phyloP scores from a whole-genome alignment of 768 basidiomycete genomes.

The Leccinum aurantiacum region DNA sequence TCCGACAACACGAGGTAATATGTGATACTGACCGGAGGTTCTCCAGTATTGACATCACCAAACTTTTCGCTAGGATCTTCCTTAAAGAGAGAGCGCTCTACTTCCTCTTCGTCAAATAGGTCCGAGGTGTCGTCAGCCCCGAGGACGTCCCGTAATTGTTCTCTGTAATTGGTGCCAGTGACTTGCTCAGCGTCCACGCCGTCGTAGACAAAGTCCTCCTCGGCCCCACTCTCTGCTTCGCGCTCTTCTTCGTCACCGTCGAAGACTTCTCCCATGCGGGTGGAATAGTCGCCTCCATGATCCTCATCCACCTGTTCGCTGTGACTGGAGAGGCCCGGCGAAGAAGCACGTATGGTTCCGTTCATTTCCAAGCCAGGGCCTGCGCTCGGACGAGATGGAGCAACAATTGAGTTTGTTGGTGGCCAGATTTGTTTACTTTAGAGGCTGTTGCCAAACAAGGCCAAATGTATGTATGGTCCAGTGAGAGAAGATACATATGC shows the following conservation, averaged over 20 bases:
- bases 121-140: slow-evolving; percentile 60
- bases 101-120: slow-evolving; percentile 45
- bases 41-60: slow-evolving; percentile 22
- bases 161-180: slow-evolving; percentile 54
- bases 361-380: slow-evolving; percentile 10
- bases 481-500: slow-evolving; percentile 11
- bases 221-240: slow-evolving; percentile 46
- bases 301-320: slow-evolving; percentile 25
- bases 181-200: slow-evolving; percentile 59
- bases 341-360: slow-evolving; percentile 5
- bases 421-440: slow-evolving; percentile 23
- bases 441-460: slow-evolving; percentile 30
- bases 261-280: slow-evolving; percentile 28
- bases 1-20: slow-evolving; percentile 19
- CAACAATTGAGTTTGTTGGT: too few relatives aligned
- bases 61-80: slow-evolving; percentile 37
- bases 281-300: slow-evolving; percentile 26
- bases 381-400: neutral
- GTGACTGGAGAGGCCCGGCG: slow-evolving; percentile 16
- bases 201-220: slow-evolving; percentile 68
- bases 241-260: slow-evolving; percentile 45
- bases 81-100: slow-evolving; percentile 45
- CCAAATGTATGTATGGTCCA: slow-evolving; percentile 16
- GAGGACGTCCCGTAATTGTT: slow-evolving; percentile 71
- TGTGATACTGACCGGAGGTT: slow-evolving; percentile 33